Base-by-base conservation (phyloP, 176 grass and related monocot genomes). In the Carex littledalei region DNA sequence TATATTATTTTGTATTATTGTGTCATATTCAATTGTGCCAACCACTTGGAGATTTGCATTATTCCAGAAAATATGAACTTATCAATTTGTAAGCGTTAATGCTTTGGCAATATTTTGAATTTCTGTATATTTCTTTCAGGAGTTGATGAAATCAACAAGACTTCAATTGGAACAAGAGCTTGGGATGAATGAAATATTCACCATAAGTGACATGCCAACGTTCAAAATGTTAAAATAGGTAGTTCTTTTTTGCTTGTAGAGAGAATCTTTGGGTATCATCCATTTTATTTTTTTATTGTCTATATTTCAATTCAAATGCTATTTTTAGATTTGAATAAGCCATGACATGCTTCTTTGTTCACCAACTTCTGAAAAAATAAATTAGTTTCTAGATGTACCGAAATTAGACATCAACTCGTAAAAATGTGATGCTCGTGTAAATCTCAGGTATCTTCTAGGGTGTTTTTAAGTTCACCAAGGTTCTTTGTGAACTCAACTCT, bases 131-230 rank as follows among this genome's bases (percentile, higher is more conserved):
- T 88, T 74, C 82, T 89, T 81, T 86, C 85, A 97, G 94, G 90
- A 94, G 69, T 85, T 97, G 84, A 49, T 97, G 24, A 97, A 97
- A 84, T 87, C 90, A 37, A 92, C 88, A 56, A 67, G 87, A 63
- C 59, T 66, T 76, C 86, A 97, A 67, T 84, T 97, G 86, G 94
- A 94, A 84, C 78, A 90, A 86, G 94, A 97, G 68, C 85, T 94
- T 53, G 69, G 65, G 43, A 81, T 35, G 8, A 80, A 78, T 63
- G 80, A 82, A 65, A 90, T 92, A 64, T 97, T 61, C 73, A 76
- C 84, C 68, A 67, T 92, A 86, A 81, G 80, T 64, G 77, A 94
- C 39, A 73, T 97, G 87, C 86, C 89, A 67, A 85, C 92, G n/a
- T 97, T 89, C 69, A 88, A 72, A 72, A 57, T 89, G 79, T 74